Base-by-base conservation (phyloP, 139 green algal species). In the Microglena sp. region DNA sequence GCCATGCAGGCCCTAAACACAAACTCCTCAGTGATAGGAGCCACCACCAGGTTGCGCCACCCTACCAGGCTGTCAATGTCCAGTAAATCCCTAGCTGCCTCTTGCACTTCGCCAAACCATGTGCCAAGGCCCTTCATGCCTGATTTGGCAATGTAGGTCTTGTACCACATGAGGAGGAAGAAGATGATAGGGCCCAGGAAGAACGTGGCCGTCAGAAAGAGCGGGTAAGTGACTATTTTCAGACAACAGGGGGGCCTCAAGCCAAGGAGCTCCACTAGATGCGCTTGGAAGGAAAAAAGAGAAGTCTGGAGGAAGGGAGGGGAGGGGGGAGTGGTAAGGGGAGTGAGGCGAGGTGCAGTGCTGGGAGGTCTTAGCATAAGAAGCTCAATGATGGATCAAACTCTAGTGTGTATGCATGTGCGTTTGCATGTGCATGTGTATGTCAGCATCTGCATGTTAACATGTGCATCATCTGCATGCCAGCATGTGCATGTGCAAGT, bases 11-110 rank as follows among this genome's bases (percentile, higher is more conserved):
- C 76, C 7, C 89, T 71, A 67, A 95, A 96, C 29, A 77, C 78
- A 28, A 82, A 89, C 74, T 96, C 89, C 70, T 96, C 89, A 0
- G 77, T 77, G 27, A 93, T 2, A 1, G 89, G 89, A 0, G 82
- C 85, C 0, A 84, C 66, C 21, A 71, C 35, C 56, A 60, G 45
- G 62, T 59, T 68, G 44, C 62, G 45, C 22, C 24, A 33, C 44
- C 18, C 22, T 1, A 60, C 62, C 8, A 58, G 27, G 26, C 22
- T 33, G 60, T 30, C 32, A 2, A 5, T 53, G 60, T 26, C 8
- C n/a, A 46, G 5, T 8, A 36, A 8, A 21, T 46, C 33, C 26
- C 22, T 32, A 33, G 4, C 21, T 31, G 27, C 4, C 21, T 62
- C 4, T 62, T 21, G 5, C 27, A 21, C 6, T 40, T 24, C 43